These are phyloP conservation scores for Colletotrichum costaricense DNA, from an alignment of 2,329 filamentous ascomycete species.

Conservation along the genomic window DNA sequence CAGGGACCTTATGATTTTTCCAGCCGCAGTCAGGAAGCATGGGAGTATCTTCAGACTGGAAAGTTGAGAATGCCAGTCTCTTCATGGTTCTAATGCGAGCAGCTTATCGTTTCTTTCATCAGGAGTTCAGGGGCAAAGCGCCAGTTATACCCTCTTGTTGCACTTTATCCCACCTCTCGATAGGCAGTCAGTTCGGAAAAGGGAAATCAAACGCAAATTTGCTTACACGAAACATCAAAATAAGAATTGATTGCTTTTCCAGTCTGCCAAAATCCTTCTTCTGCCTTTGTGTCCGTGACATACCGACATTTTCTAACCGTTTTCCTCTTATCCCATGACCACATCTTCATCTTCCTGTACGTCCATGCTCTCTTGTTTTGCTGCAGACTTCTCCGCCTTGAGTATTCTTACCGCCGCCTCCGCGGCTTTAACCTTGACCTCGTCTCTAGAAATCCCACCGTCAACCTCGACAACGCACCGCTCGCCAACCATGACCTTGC, in stretches of 20 bases:
- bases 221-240: not conserved
- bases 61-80: not conserved
- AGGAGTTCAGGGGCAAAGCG: conserved; percentile 16
- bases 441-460: conserved; percentile 59
- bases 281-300: not conserved
- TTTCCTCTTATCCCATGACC: not conserved
- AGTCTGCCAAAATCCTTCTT: not conserved
- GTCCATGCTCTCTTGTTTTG: not conserved
- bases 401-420: conserved; percentile 57
- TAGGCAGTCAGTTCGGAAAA: not conserved
- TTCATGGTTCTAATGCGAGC: not conserved
- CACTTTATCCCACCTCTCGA: not conserved
- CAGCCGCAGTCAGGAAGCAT: not conserved
- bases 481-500: conserved; percentile 61
- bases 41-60: not conserved
- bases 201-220: not conserved
- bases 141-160: conserved; percentile 20
- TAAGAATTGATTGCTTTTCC: not conserved
- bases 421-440: conserved; percentile 68
- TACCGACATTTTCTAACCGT: not conserved
- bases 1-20: too few relatives aligned
- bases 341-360: not conserved
- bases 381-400: conserved; percentile 34
- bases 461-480: conserved; percentile 56
- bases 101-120: not conserved